Conservation (phyloP, 202 grass and related monocot species). For the Eragrostis tef region DNA sequence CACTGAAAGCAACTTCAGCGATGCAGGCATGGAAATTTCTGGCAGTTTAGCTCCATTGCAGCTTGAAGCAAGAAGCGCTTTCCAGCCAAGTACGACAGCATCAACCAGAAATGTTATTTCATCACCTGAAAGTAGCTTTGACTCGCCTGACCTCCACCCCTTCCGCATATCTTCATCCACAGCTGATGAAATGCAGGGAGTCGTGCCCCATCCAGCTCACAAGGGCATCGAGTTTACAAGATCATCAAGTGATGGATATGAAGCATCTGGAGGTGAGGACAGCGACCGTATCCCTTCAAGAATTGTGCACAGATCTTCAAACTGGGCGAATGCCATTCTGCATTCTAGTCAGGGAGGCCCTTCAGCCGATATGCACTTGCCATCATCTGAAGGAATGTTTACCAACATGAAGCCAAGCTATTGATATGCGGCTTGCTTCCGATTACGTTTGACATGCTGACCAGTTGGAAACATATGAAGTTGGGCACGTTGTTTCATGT, state of each 20-base stretch:
- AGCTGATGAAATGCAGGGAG: conserved; percentile 65
- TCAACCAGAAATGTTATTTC: conserved; percentile 62
- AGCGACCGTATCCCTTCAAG: conserved; percentile 88
- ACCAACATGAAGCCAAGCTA: conserved; percentile 24
- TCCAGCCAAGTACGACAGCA: conserved; percentile 61
- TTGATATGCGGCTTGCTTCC: background rate
- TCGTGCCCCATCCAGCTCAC: conserved; percentile 35
- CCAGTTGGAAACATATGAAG: conserved; percentile 18
- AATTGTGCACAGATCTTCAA: conserved; percentile 86
- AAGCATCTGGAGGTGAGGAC: conserved; percentile 96
- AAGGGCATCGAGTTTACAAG: conserved; percentile 68
- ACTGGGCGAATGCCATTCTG: conserved; percentile 69
- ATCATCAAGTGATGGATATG: conserved; percentile 86
- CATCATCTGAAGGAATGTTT: conserved; percentile 44
- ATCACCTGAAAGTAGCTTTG: conserved; percentile 87
- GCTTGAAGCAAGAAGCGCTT: conserved; percentile 86
- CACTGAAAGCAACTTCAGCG: conserved; percentile 62
- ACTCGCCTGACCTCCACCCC: conserved; percentile 89
- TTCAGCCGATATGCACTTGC: conserved; percentile 41
- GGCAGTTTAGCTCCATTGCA: conserved; percentile 79
- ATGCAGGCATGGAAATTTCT: conserved; percentile 57
- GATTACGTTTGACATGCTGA: background rate
- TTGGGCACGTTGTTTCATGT: background rate
- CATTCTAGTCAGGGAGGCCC: conserved; percentile 43
- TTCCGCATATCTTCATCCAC: conserved; percentile 73